Percentiles rank a stretch among this genome's conserved stretches.
These are phyloP conservation scores for Diddensiella santjacobensis DNA, from an alignment of 805 yeast species.

Conservation along the genomic window DNA sequence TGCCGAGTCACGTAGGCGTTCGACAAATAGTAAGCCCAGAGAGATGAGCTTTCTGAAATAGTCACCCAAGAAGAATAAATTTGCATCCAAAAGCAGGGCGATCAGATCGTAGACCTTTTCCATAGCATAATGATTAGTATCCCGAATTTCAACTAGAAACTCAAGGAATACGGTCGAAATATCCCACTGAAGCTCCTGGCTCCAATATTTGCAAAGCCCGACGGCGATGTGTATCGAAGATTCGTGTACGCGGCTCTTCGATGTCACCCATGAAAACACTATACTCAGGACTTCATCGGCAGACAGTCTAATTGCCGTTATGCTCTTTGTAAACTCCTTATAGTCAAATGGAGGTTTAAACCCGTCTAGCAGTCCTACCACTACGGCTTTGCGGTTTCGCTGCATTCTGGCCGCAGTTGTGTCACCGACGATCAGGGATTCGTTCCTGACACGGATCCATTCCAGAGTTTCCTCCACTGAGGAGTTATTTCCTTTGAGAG, in stretches of 20 bases:
- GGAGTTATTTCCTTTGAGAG: conserved; percentile 19
- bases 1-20: conserved; percentile 35
- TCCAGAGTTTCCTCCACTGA: conserved; percentile 16
- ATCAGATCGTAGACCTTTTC: conserved; percentile 40
- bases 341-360: conserved; percentile 25
- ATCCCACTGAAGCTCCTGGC: conserved; percentile 23
- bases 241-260: conserved; percentile 17
- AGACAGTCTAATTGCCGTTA: conserved; percentile 14
- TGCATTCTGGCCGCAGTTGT: conserved; percentile 20
- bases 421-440: conserved; percentile 24
- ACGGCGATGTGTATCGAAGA: conserved; percentile 26
- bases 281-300: conserved; percentile 18
- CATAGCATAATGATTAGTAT: conserved; percentile 15
- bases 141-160: conserved; percentile 22
- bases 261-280: conserved; percentile 30
- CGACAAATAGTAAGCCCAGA: conserved; percentile 71
- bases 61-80: conserved; percentile 53
- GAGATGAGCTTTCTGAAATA: conserved; percentile 81
- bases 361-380: conserved; percentile 32
- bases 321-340: conserved; percentile 18
- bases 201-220: conserved; percentile 20
- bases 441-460: conserved; percentile 23
- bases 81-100: conserved; percentile 46
- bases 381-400: conserved; percentile 14
- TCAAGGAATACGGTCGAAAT: conserved; percentile 25